These are phyloP conservation scores for Protomyces lactucae-debilis DNA, from an alignment of 1,139 yeast species.

Conservation along the genomic window DNA sequence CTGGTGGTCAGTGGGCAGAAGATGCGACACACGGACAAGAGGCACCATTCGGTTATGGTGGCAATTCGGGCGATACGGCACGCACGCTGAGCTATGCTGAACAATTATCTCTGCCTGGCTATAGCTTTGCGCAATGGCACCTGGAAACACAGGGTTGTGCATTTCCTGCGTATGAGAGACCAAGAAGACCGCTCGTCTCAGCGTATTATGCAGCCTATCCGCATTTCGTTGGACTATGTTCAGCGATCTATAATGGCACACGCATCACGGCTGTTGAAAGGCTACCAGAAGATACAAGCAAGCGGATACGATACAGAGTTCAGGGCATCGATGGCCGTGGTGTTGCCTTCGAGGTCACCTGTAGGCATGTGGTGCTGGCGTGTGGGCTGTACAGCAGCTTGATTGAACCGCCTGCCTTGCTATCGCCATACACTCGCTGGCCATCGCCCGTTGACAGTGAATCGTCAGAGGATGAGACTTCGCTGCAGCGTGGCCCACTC, in stretches of 20 bases:
- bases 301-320: conserved; percentile 1
- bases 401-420: conserved; percentile 31
- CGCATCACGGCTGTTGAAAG: conserved; percentile 27
- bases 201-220: conserved; percentile 38
- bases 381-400: conserved; percentile 38
- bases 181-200: conserved; percentile 37
- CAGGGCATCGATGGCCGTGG: neutral
- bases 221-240: conserved; percentile 33
- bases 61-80: conserved; percentile 28
- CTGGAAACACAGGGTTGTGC: conserved; percentile 28
- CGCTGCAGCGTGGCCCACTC: conserved; percentile 25
- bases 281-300: neutral
- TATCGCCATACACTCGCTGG: conserved; percentile 15
- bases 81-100: conserved; percentile 39
- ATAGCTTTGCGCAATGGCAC: conserved; percentile 36
- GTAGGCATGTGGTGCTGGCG: conserved; percentile 37
- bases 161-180: conserved; percentile 36
- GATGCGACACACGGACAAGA: neutral
- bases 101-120: conserved; percentile 41
- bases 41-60: neutral
- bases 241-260: conserved; percentile 25
- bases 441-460: neutral
- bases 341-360: conserved; percentile 12
- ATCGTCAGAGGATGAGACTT: neutral
- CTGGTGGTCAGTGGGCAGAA: conserved; percentile 42